These are phyloP conservation scores for Pichia sporocuriosa DNA, from an alignment of 805 yeast species.

Conservation along the genomic window DNA sequence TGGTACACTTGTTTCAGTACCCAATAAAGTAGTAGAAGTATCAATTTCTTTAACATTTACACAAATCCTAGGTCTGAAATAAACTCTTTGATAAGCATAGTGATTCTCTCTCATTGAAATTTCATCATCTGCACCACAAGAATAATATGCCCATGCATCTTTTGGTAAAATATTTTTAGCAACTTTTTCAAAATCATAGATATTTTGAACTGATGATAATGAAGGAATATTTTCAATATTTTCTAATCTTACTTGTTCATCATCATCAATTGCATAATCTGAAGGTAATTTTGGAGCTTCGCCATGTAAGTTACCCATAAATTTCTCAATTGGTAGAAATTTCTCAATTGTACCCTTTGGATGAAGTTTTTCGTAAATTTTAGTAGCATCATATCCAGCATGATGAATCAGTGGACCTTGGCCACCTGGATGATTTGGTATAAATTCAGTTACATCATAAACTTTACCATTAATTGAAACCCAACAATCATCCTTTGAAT, in stretches of 20 bases:
- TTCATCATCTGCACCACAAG: constrained; percentile 91
- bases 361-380: constrained; percentile 82
- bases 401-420: constrained; percentile 33
- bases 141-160: constrained; percentile 88
- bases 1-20: constrained; percentile 63
- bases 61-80: constrained; percentile 77
- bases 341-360: constrained; percentile 78
- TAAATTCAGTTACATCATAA: constrained; percentile 65
- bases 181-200: constrained; percentile 81
- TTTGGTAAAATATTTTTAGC: constrained; percentile 74
- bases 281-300: constrained; percentile 30
- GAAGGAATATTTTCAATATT: constrained; percentile 54
- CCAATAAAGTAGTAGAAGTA: constrained; percentile 65
- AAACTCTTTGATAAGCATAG: constrained; percentile 78
- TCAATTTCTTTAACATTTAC: constrained; percentile 78
- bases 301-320: constrained; percentile 44
- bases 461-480: constrained; percentile 73
- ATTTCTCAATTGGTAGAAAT: constrained; percentile 50
- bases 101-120: constrained; percentile 86
- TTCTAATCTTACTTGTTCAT: constrained; percentile 38
- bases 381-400: constrained; percentile 50
- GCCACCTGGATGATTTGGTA: constrained; percentile 49
- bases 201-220: constrained; percentile 60
- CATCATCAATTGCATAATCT: constrained; percentile 27
- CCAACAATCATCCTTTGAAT: constrained; percentile 66